phyloP scores from a whole-genome alignment of 2,329 filamentous ascomycete genomes.

The Aspergillus latus region DNA sequence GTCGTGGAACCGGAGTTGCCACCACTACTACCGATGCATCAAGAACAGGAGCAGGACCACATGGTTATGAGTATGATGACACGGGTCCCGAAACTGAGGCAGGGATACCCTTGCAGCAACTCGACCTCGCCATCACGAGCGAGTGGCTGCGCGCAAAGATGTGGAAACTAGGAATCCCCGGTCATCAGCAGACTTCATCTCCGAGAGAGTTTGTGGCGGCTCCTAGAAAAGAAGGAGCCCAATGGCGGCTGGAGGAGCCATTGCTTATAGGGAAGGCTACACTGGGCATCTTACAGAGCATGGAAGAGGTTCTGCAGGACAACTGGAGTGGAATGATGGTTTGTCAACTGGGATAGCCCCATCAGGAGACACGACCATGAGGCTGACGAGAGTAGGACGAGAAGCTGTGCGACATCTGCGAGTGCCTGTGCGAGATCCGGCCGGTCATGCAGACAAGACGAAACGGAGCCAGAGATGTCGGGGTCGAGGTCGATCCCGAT shows the following conservation, averaged over 20 bases:
- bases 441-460: conserved; percentile 2
- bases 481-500: neutral
- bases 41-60: neutral
- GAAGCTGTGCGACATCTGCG: conserved; percentile 9
- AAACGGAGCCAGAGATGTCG: neutral
- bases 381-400: conserved; percentile 7
- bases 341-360: neutral
- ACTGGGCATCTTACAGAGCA: neutral
- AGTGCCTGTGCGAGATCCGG: conserved; percentile 6
- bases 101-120: neutral
- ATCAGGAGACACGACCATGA: conserved; percentile 5
- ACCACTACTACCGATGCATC: neutral
- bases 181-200: neutral
- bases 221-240: neutral
- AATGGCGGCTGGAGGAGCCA: conserved; percentile 9
- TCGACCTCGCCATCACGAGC: neutral
- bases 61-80: neutral
- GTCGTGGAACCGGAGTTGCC: neutral
- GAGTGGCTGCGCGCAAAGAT: conserved; percentile 6
- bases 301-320: neutral
- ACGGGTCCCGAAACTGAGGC: neutral
- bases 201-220: conserved; percentile 1
- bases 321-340: conserved; percentile 1
- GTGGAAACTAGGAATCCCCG: conserved; percentile 6
- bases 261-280: neutral